A percentile compares a stretch with the other conserved stretches of the same genome.
Evolutionary conservation across 78 protist species (phyloP).

Genomic region (Speleostelium caveatum): DNA sequence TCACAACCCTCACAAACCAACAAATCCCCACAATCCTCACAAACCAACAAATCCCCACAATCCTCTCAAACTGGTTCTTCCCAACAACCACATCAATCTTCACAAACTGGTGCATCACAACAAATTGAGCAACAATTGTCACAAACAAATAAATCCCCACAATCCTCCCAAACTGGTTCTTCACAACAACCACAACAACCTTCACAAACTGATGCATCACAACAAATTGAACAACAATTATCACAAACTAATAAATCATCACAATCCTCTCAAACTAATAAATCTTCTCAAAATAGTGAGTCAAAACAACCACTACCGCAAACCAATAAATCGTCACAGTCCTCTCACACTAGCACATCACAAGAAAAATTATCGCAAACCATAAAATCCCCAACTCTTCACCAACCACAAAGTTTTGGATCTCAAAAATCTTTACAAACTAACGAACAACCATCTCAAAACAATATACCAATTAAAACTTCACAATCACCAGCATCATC

Average conservation of each 20-base stretch:
- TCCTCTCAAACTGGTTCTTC: no score
- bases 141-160: not conserved
- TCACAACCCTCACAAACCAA: slow-evolving; percentile 8
- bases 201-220: no score
- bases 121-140: not conserved
- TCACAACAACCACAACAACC: not conserved
- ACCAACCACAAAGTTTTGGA: no score
- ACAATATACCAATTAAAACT: no score
- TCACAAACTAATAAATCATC: not conserved
- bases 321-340: not conserved
- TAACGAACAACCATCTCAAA: not conserved
- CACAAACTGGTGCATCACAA: not conserved
- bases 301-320: no score
- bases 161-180: not conserved
- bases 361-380: no score
- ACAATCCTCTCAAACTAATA: not conserved
- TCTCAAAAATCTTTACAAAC: not conserved
- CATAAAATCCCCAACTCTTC: no score
- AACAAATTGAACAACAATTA: no score
- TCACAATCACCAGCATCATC: no score
- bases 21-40: not conserved
- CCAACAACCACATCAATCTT: not conserved
- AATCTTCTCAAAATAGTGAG: not conserved
- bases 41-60: not conserved
- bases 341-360: not conserved